Base-by-base conservation (phyloP, 2,329 filamentous ascomycete genomes). In the Cladophialophora immunda region DNA sequence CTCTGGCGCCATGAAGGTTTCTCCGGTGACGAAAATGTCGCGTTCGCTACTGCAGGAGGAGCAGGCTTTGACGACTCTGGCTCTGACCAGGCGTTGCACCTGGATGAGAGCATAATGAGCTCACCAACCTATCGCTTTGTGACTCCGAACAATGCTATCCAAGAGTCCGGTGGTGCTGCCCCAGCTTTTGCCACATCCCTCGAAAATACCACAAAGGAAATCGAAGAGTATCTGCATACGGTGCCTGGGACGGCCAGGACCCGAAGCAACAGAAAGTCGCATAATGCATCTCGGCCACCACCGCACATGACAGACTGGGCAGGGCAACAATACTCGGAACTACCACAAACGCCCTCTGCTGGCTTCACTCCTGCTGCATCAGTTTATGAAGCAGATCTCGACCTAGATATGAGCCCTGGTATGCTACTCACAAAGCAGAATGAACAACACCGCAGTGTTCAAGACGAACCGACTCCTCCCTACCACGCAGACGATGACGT, bases 101-200 rank as follows among this genome's bases (percentile, higher is more conserved):
- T 50, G 38, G 38, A 59, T 22, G 25, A 59, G 29, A 34, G 25
- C 57, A 59, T 59, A 34, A 52, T 45, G 38, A 50, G n/a, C 19
- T 52, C 57, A 17, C 57, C 57, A 15, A 50, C 57, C 32, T 59
- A 59, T n/a, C 57, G 9, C 11, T 59, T 15, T 19, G 45, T 27
- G 19, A 3, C 45, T 4, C 9, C 4, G 45, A 4, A 27, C 19
- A 22, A 50, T 27, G n/a, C n/a, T 36, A 5, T 27, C 22, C 19
- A 50, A 4, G 19, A 25, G 19, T 25, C 9, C 22, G 22, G 22
- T 50, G 19, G 9, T 50, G 22, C 19, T 50, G 5, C 8, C 45
- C 45, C 19, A 25, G 3, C 25, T 5, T 4, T 50, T 25, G 45
- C 19, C 45, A 50, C 2, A 11, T 13, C 45, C 27, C 7, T n/a